Conservation (phyloP, 2,329 filamentous ascomycete species). For the Botrytis hyacinthi region DNA sequence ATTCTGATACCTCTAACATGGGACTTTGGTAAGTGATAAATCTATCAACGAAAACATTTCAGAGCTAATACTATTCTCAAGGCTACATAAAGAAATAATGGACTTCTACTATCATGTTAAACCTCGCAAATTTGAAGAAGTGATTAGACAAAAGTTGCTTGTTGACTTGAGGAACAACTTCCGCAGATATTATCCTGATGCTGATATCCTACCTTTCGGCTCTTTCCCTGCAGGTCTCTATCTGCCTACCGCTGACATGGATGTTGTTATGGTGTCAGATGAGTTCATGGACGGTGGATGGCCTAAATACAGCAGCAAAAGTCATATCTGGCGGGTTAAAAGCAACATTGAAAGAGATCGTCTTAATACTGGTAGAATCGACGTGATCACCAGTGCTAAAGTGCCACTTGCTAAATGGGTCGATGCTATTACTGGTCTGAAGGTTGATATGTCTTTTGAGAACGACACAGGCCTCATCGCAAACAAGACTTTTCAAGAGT, state of each 20-base stretch:
- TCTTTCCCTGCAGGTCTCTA: conserved; percentile 84
- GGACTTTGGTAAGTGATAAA: conserved; percentile 53
- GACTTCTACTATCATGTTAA: conserved; percentile 86
- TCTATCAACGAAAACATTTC: neutral
- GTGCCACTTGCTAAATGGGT: conserved; percentile 92
- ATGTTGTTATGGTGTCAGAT: conserved; percentile 74
- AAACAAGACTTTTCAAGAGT: conserved; percentile 74
- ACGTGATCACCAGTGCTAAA: conserved; percentile 71
- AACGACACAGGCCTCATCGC: conserved; percentile 80
- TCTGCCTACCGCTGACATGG: conserved; percentile 83
- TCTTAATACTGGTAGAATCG: conserved; percentile 60
- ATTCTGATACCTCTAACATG: conserved; percentile 52
- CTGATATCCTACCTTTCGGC: conserved; percentile 75
- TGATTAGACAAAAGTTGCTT: conserved; percentile 71
- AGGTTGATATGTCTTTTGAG: conserved; percentile 93
- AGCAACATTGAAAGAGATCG: conserved; percentile 54
- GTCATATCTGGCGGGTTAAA: conserved; percentile 59
- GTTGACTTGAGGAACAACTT: conserved; percentile 63
- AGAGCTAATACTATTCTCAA: conserved; percentile 40
- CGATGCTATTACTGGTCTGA: conserved; percentile 73
- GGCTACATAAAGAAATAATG: conserved; percentile 84
- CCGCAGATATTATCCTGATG: conserved; percentile 51
- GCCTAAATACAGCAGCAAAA: conserved; percentile 40
- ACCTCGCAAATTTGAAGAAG: conserved; percentile 73
- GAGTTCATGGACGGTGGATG: conserved; percentile 55